Evolutionary conservation across 169 alveolate genomes (phyloP).

Genomic region (Plasmodium yoelii): DNA sequence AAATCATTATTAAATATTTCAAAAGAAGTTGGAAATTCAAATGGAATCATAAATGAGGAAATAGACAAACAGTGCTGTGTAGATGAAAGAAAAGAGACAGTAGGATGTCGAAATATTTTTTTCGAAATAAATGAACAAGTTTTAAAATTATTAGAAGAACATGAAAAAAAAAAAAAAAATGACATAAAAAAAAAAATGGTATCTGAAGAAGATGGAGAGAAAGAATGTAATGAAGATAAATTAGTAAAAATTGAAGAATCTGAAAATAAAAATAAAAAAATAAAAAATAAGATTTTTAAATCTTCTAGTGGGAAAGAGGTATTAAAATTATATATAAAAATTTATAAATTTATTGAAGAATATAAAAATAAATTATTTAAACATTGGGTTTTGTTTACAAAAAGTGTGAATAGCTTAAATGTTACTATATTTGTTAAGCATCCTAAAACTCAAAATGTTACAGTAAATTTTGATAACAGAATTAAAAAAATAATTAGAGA

Average conservation of each 20-base stretch:
- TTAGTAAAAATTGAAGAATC: neutral
- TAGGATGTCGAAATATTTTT: neutral
- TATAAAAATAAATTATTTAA: constrained; percentile 64
- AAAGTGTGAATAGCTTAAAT: constrained; percentile 67
- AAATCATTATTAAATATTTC: neutral
- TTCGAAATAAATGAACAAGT: constrained; percentile 30
- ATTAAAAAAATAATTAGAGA: constrained; percentile 74
- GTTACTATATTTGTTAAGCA: constrained; percentile 75
- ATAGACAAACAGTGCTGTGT: too few species aligned
- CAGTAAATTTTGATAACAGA: constrained; percentile 60
- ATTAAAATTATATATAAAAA: constrained; percentile 67
- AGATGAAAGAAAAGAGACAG: too few species aligned
- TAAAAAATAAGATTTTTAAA: constrained; percentile 52
- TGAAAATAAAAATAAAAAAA: constrained; percentile 10
- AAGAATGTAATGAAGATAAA: neutral
- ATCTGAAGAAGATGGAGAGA: neutral
- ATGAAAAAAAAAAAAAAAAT: constrained; percentile 6
- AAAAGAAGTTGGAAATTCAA: neutral
- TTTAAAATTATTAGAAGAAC: constrained; percentile 52
- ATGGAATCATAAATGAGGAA: neutral
- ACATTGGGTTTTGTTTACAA: constrained; percentile 55
- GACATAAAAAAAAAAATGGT: neutral
- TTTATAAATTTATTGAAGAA: constrained; percentile 65
- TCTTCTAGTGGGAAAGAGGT: constrained; percentile 63
- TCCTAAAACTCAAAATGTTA: constrained; percentile 72